These are phyloP conservation scores for Aspergillus novofumigatus DNA, from an alignment of 2,329 filamentous ascomycete genomes.

Conservation along the genomic window DNA sequence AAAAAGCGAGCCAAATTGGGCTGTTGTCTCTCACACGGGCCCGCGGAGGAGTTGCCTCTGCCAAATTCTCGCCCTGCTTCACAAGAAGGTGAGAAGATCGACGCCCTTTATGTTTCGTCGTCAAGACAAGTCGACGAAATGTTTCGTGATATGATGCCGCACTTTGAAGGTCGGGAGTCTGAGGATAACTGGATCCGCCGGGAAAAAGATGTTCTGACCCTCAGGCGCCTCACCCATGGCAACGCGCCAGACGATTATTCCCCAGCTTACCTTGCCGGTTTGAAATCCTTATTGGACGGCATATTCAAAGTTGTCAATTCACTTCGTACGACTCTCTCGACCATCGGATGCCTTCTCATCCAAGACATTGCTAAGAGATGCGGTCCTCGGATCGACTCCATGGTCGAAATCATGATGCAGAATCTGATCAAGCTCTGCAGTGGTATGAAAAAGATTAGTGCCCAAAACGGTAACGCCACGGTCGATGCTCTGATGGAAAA, in stretches of 20 bases:
- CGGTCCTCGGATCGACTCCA: slow-evolving; percentile 74
- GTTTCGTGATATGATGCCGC: slow-evolving; percentile 72
- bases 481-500: slow-evolving; percentile 77
- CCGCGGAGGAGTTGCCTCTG: slow-evolving; percentile 32
- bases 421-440: slow-evolving; percentile 84
- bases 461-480: slow-evolving; percentile 74
- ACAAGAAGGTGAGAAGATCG: slow-evolving; percentile 65
- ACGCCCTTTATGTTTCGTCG: slow-evolving; percentile 79
- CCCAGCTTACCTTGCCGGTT: slow-evolving; percentile 63
- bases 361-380: slow-evolving; percentile 77
- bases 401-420: slow-evolving; percentile 87
- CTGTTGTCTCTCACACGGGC: slow-evolving; percentile 8
- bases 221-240: slow-evolving; percentile 75
- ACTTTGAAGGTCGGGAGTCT: slow-evolving; percentile 83
- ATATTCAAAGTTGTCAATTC: slow-evolving; percentile 83
- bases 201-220: slow-evolving; percentile 72
- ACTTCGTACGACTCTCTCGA: slow-evolving; percentile 82
- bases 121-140: slow-evolving; percentile 83
- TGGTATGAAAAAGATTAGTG: slow-evolving; percentile 87
- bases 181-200: slow-evolving; percentile 88
- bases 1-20: slow-evolving; percentile 18
- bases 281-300: slow-evolving; percentile 76
- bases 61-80: slow-evolving; percentile 7
- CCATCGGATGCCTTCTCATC: slow-evolving; percentile 76
- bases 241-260: slow-evolving; percentile 77